Evolutionary conservation across 1,284 basidiomycete genomes (phyloP), one percentile per base, ranked within the genome.

Genomic region (Cryptococcus sp.): DNA sequence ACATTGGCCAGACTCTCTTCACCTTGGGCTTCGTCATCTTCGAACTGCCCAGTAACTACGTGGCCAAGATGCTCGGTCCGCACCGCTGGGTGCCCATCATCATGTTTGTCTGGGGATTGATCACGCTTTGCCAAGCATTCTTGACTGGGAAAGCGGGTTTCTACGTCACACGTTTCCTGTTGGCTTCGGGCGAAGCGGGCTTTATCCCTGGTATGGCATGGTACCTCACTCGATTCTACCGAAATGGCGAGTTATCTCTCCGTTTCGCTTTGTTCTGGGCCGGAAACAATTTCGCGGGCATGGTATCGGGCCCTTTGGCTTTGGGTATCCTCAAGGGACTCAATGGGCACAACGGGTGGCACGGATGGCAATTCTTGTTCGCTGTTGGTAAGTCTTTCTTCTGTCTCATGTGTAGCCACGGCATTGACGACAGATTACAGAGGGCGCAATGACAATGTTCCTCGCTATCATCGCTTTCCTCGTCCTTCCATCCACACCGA

Each of bases 151-250:
- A 48, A 26, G 41, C 29, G 3, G 62, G 62, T 2, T 63, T 63
- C 19, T 63, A 63, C 44, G 59, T 51, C 25, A 63, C 62, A 6
- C 45, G 62, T 13, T 63, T 63, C 45, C 45, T 63, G 17, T 29
- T 63, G 17, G 62, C 62, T 25, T 57, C 55, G 15, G 62, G 62
- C 19, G 62, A 63, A 50, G 60, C 60, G n/a, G 59, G 63, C 8
- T 65, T 65, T 48, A 65, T 65, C 50, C 63, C 63, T 13, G 63
- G 59, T 40, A 61, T 65, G 59, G 59, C 59, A 20, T 65, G 60
- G 63, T 65, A 65, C 23, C 51, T 65, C 43, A 62, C 63, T 16
- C 50, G 59, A 43, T 62, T 62, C 46, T 65, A 65, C 55, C 47
- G 53, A n/a, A 58, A 58, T 23, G 50, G 48, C 23, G 63, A 65